Evolutionary conservation across 108 stramenopile species (phyloP), one percentile per base, ranked within the genome.

Genomic region (Cylindrotheca fusiformis): DNA sequence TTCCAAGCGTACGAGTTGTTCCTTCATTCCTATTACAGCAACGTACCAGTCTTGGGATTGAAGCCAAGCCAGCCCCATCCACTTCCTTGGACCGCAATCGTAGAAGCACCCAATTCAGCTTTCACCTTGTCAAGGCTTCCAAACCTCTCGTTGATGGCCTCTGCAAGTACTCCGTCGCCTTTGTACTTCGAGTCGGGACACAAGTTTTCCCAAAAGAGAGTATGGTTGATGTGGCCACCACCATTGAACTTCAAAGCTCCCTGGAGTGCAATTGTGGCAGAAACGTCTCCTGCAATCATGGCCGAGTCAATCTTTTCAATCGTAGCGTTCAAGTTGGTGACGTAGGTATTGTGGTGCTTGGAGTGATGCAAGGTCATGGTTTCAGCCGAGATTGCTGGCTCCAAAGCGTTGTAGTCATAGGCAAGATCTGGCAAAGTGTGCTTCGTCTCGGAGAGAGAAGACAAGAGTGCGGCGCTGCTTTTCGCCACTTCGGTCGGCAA

Each of bases 11-110:
- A 52, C 14, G 20, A n/a, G 12, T 30, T 10, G 30, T n/a, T 26
- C 47, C 10, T 26, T 10, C 6, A 18, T 17, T 30, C 28, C 77
- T 68, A 47, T n/a, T n/a, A n/a, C n/a, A n/a, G n/a, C n/a, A n/a
- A n/a, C n/a, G n/a, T n/a, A 63, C 77, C 86, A 50, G 79, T 88
- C 68, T 74, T 77, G 26, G 80, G 55, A 74, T 98, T 84, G 63
- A 84, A 96, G 5, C 93, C 99, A 29, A 99, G 86, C 99, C 99
- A 99, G 48, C 97, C 97, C 99, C 99, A 99, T 74, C 99, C 99
- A 52, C 85, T 88, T 50, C 99, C 99, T 75, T 98, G 97, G 49
- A 99, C 88, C 36, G 85, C 97, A 67, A 98, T 80, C 18, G 92
- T 85, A 55, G 69, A 60, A 29, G 90, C 89, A 48, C 72, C 73